Base-by-base conservation (phyloP, 2,329 filamentous ascomycete genomes). In the Cladosporium sp. region DNA sequence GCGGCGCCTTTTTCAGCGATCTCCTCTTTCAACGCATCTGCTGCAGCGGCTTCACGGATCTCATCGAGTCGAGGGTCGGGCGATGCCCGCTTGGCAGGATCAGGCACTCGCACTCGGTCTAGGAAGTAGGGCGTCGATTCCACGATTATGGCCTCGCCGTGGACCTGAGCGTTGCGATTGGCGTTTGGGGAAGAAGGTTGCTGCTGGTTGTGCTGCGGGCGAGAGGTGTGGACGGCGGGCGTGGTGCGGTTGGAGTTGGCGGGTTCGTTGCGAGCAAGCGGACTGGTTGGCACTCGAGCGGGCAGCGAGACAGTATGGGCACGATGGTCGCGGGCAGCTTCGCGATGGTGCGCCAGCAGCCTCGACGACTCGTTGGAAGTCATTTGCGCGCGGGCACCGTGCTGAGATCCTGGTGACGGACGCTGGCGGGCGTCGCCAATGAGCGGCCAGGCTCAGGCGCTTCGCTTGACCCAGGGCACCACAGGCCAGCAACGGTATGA, bases 11-110 rank as follows among this genome's bases (percentile, higher is more conserved):
- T 62, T 66, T 66, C 55, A 63, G 66, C 41, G 68, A 59, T 68
- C 66, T 70, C 66, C 62, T 73, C 71, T 62, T 68, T 71, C 63
- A 74, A 54, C 52, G 68, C 71, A 72, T 74, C 71, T 65, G 69
- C 65, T 51, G 70, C 69, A 55, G 70, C 72, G 32, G 67, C 69
- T 63, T 65, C 68, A 36, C 71, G 68, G 59, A 73, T 66, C 34
- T 69, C 68, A 38, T 74, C 72, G 49, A 73, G 67, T 28, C 67
- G 68, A 30, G 71, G 69, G 62, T 71, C 67, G 34, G 64, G 68
- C 36, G 68, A 59, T 24, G 65, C 70, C 65, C 63, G 62, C 64
- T 71, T 71, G 58, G 63, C 69, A 21, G 70, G 68, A 57, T 71
- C 66, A 38, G 69, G 69, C 21, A 65, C 62, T 38, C 69, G 65